Percentiles rank a stretch among this genome's conserved stretches.
These are phyloP conservation scores for Mortierella sp. DNA, from an alignment of 371 early-diverging fungal species.

Conservation along the genomic window DNA sequence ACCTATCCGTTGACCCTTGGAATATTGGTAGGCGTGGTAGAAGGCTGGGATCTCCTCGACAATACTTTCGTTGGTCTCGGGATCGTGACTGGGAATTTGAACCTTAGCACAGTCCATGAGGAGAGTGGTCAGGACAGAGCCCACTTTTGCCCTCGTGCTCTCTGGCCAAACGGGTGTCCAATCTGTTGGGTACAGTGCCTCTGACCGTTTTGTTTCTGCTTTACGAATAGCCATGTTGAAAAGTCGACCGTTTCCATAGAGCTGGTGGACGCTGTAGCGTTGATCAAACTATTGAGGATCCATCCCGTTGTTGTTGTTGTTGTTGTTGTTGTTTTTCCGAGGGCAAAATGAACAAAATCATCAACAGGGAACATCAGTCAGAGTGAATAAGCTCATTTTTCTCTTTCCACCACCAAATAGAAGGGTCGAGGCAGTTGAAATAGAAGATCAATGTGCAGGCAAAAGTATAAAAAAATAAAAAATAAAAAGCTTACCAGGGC, in stretches of 20 bases:
- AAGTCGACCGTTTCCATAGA: constrained; percentile 76
- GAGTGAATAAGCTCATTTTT: too few species aligned
- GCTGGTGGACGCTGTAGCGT: constrained; percentile 60
- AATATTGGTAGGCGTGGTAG: constrained; percentile 74
- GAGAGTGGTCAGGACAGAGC: constrained; percentile 74
- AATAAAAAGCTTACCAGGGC: constrained; percentile 54
- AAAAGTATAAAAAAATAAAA: constrained; percentile 1
- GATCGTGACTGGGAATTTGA: constrained; percentile 66
- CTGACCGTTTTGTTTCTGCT: constrained; percentile 67
- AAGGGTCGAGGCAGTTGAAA: too few species aligned
- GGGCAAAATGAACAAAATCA: too few species aligned
- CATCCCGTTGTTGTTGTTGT: too few species aligned
- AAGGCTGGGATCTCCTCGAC: constrained; percentile 84
- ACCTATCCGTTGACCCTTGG: constrained; percentile 76
- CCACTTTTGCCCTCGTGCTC: constrained; percentile 70
- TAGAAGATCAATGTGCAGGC: background rate
- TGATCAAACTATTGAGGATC: constrained; percentile 45
- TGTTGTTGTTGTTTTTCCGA: too few species aligned
- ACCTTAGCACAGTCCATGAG: constrained; percentile 82
- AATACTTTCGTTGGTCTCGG: constrained; percentile 65
- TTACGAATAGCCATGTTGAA: constrained; percentile 85
- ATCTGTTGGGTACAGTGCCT: constrained; percentile 55
- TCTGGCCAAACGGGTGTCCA: constrained; percentile 79
- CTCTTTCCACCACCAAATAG: too few species aligned
- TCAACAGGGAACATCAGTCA: too few species aligned